phyloP scores from a whole-genome alignment of 805 yeast genomes.

The Yamadazyma scolyti region DNA sequence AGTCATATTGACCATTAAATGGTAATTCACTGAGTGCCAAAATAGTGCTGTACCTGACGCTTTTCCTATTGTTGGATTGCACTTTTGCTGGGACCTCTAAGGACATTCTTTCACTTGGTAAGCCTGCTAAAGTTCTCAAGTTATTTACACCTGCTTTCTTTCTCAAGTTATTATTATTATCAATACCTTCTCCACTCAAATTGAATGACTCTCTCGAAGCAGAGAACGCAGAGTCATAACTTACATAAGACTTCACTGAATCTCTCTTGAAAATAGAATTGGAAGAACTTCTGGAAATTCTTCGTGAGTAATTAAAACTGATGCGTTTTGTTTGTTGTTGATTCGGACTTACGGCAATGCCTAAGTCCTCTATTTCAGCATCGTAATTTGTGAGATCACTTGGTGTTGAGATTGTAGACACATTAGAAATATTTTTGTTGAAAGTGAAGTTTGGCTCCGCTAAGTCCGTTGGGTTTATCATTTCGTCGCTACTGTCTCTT shows the following conservation, averaged over 20 bases:
- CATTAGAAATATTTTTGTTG: constrained; percentile 6
- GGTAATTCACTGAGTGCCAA: constrained; percentile 40
- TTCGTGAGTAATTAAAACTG: constrained; percentile 16
- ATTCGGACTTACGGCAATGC: constrained; percentile 39
- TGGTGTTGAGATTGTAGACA: constrained; percentile 23
- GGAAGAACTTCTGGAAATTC: constrained; percentile 28
- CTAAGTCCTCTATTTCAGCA: constrained; percentile 40
- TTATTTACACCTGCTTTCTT: constrained; percentile 51
- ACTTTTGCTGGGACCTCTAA: constrained; percentile 12
- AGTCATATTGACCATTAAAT: constrained; percentile 18
- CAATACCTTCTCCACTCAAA: too few species aligned
- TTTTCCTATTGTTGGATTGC: constrained; percentile 24
- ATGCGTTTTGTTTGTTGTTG: constrained; percentile 18
- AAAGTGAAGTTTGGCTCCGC: constrained; percentile 8
- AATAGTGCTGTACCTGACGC: constrained; percentile 33
- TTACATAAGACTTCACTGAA: constrained; percentile 49
- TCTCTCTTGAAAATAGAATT: constrained; percentile 30
- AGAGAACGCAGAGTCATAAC: constrained; percentile 59
- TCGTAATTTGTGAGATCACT: constrained; percentile 36
- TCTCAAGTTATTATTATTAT: constrained; percentile 20
- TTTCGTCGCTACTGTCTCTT: constrained; percentile 2
- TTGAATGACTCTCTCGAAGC: constrained; percentile 14
- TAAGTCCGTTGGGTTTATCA: background rate
- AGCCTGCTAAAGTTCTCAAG: constrained; percentile 34
- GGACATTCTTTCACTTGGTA: constrained; percentile 8